Base-by-base conservation (phyloP, 768 basidiomycete genomes). In the Russula sp. region DNA sequence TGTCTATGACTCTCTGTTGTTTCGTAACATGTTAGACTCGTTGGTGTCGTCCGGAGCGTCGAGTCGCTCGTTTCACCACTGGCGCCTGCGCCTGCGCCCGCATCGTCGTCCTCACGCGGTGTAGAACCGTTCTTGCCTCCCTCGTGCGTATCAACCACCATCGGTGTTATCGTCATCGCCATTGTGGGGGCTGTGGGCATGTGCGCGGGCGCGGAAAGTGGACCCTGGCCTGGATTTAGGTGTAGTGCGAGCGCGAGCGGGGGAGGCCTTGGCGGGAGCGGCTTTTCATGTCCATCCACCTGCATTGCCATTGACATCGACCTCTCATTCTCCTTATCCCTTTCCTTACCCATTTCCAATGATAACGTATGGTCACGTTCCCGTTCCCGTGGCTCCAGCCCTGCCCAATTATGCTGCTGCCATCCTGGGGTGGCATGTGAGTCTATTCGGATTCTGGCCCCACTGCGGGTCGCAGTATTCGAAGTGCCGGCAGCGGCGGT, bases 11-110 rank as follows among this genome's bases (percentile, higher is more conserved):
- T 57, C 32, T 61, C 59, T 22, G 57, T 53, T 28, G 52, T 49
- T 22, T 65, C 64, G 49, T 61, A 55, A 24, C 60, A 65, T 16
- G 64, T 65, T 5, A 65, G 32, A n/a, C 64, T 65, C 24, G 64
- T 65, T 38, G 64, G 64, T 14, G 64, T 51, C 40, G 55, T 65
- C 13, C 64, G 59, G 0, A 65, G 40, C 30, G 64, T 65, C 40
- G 64, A 57, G 2, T 65, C 64, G 48, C 54, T 50, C 20, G 59
- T 16, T 1, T 40, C 50, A 1, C 34, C 36, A 9, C 54, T 46
- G 16, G 52, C 40, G 46, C 48, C 22, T 36, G 24, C 6, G 26
- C 46, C 48, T 14, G 44, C 46, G 38, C 38, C 38, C 38, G 14
- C 5, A 38, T 16, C 13, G 14, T 38, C 38, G 14, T 16, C 38